phyloP scores from a whole-genome alignment of 2,329 filamentous ascomycete species.

The Ceratocystis alfenasii region DNA sequence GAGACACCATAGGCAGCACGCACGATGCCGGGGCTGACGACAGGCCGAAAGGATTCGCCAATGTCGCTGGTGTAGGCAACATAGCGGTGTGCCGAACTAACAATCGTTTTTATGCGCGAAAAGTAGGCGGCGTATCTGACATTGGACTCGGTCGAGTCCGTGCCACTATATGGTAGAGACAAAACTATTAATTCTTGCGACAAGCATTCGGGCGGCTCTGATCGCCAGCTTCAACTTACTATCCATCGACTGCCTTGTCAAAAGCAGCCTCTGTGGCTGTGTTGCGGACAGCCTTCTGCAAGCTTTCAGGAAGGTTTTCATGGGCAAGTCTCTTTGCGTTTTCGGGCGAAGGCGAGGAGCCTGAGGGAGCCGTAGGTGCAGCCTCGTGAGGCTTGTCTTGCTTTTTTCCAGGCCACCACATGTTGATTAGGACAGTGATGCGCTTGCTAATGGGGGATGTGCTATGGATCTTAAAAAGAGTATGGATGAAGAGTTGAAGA shows the following conservation, averaged over 20 bases:
- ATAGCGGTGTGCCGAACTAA: conserved; percentile 84
- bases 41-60: conserved; percentile 86
- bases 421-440: neutral
- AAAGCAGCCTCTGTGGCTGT: conserved; percentile 56
- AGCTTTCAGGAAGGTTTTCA: conserved; percentile 41
- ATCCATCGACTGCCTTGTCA: conserved; percentile 20
- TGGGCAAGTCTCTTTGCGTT: conserved; percentile 38
- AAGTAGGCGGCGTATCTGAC: conserved; percentile 91
- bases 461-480: too few species aligned
- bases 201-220: too few species aligned
- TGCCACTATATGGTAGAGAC: conserved; percentile 30
- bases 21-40: conserved; percentile 76
- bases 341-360: conserved; percentile 27
- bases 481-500: too few species aligned
- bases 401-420: conserved; percentile 33
- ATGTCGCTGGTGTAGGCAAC: conserved; percentile 96
- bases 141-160: conserved; percentile 70
- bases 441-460: too few species aligned
- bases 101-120: conserved; percentile 69
- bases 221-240: conserved; percentile 15
- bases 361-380: neutral
- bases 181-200: neutral
- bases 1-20: conserved; percentile 77
- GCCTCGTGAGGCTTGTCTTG: conserved; percentile 29
- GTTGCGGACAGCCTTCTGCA: conserved; percentile 48